phyloP scores from a whole-genome alignment of 2,329 filamentous ascomycete species.

The Epichloe uncinata region DNA sequence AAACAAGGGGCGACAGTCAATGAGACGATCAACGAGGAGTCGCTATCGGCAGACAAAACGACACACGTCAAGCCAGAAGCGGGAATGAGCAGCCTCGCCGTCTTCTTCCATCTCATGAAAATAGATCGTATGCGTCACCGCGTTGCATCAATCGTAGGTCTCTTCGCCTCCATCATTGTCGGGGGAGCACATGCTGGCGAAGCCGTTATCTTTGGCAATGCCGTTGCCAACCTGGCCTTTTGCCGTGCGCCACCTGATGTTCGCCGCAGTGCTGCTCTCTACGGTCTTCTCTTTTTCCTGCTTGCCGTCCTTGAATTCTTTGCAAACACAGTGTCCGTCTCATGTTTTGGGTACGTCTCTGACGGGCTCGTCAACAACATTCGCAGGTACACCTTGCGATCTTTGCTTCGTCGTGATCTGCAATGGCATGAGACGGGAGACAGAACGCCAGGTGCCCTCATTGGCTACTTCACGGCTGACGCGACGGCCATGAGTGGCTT shows the following conservation, averaged over 20 bases:
- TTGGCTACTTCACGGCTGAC: conserved; percentile 58
- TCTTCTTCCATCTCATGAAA: conserved; percentile 1
- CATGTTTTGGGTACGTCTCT: conserved; percentile 34
- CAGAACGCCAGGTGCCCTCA: conserved; percentile 45
- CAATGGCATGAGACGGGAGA: conserved; percentile 58
- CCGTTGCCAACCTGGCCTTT: conserved; percentile 29
- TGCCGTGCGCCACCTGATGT: conserved; percentile 29
- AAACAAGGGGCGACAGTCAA: background rate
- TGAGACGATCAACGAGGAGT: background rate
- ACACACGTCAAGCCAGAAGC: conserved; percentile 17
- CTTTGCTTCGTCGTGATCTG: conserved; percentile 51
- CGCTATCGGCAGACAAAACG: background rate
- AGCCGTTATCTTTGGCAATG: conserved; percentile 35
- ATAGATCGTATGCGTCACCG: background rate
- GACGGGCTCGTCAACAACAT: conserved; percentile 53
- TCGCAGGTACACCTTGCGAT: conserved; percentile 49
- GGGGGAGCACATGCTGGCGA: conserved; percentile 40
- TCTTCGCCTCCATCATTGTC: conserved; percentile 27
- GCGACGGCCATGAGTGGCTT: conserved; percentile 53
- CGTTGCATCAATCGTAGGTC: background rate
- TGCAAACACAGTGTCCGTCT: conserved; percentile 39
- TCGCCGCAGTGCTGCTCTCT: conserved; percentile 29
- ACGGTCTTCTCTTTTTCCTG: conserved; percentile 42
- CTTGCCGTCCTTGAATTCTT: conserved; percentile 30
- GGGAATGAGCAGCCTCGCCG: background rate